Base-by-base conservation (phyloP, 2,329 filamentous ascomycete genomes). In the Arthrobotrys entomopaga region DNA sequence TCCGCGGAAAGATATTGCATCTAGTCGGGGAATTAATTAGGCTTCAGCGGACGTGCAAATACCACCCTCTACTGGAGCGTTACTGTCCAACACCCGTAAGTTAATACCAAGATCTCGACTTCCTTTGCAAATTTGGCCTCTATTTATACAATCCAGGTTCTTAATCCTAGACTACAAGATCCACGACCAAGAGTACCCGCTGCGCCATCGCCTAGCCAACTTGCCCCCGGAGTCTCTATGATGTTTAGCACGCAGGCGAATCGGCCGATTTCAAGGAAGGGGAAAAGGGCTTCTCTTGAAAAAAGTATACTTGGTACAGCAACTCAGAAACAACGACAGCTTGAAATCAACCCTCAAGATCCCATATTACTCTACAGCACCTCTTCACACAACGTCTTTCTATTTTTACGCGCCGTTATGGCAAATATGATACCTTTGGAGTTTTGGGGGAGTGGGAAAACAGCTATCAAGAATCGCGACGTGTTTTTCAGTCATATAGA, bases 321-420 rank as follows among this genome's bases (percentile, higher is more conserved):
- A 20, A 46, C 57, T 2, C 58, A 61, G 8, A 48, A 29, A 15
- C 48, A 24, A 6, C 29, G 13, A 22, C 8, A 49, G 34, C 22
- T 22, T 11, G 61, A 66, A 46, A 16, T 58, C 2, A 48, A 38
- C 6, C 16, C 54, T 24, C 29, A 65, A 22, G 67, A 72, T 16
- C 54, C 67, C 2, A 60, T 72, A 50, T 16, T 72, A 5, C 34
- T 72, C 8, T 72, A 54, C 29, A n/a, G 34, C 6, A 60, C 59
- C 6, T 16, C 29, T 42, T 65, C 67, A 11, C 53, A 72, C 19
- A 19, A 24, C 7, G 67, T 65, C 8, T 72, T 38, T 15, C 90
- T 91, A 0, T 98, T 96, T 79, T 97, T 93, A 80, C 90, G 90
- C 79, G 90, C 92, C 1, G 89, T 90, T 0, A 79, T 97, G 29